phyloP scores from a whole-genome alignment of 306 rosid genomes.

The Dalbergia cultrata region DNA sequence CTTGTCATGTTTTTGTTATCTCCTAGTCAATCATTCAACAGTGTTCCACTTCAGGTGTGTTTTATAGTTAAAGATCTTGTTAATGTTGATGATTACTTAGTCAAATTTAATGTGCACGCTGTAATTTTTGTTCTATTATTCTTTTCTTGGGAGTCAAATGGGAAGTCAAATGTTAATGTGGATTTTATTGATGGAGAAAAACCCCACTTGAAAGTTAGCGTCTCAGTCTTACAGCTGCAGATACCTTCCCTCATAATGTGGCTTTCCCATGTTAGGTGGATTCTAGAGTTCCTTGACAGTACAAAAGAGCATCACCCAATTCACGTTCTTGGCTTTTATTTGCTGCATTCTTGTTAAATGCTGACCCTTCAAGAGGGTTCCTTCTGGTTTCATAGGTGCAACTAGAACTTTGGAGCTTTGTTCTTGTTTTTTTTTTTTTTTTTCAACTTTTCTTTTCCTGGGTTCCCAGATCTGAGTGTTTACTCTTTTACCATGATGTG shows the following conservation, averaged over 20 bases:
- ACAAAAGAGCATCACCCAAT: constrained; percentile 47
- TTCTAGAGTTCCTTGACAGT: constrained; percentile 45
- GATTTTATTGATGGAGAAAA: constrained; percentile 43
- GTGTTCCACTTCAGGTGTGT: constrained; percentile 41
- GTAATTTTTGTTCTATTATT: constrained; percentile 4
- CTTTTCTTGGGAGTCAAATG: constrained; percentile 35
- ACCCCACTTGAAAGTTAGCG: constrained; percentile 59
- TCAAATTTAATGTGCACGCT: constrained; percentile 18
- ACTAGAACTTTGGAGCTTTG: constrained; percentile 9
- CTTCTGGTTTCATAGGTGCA: constrained; percentile 43
- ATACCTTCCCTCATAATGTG: constrained; percentile 92
- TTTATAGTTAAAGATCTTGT: not conserved
- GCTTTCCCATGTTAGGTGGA: constrained; percentile 64
- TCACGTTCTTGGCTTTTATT: constrained; percentile 44
- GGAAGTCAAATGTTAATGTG: constrained; percentile 41
- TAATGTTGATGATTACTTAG: constrained; percentile 40
- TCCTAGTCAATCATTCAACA: constrained; percentile 30
- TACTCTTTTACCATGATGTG: constrained; percentile 29
- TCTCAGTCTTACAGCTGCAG: constrained; percentile 75
- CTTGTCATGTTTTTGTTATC: not conserved
- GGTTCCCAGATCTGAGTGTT: constrained; percentile 68
- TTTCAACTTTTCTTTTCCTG: constrained; percentile 36
- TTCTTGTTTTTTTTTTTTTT: constrained; percentile 11
- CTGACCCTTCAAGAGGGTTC: constrained; percentile 50
- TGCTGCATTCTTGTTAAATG: constrained; percentile 59